Evolutionary conservation across 345 rosid genomes (phyloP).

Genomic region (Eucalyptus erythrocorys): DNA sequence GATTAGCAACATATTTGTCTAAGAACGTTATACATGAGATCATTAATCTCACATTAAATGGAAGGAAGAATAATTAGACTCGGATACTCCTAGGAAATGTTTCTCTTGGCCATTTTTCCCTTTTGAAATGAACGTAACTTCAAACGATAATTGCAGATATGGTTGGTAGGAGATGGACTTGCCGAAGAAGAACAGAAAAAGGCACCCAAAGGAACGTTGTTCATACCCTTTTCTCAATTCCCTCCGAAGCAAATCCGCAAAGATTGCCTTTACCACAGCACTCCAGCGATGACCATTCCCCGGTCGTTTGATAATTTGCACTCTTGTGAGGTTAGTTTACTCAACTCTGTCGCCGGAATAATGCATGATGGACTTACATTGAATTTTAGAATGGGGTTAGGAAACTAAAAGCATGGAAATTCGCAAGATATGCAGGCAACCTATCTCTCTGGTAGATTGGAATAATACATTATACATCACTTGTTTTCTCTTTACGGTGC

Average conservation of each 20-base stretch:
- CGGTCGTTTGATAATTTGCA: slow-evolving; percentile 34
- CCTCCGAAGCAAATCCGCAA: slow-evolving; percentile 32
- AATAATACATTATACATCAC: neutral
- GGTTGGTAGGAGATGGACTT: slow-evolving; percentile 57
- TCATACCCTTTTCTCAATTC: slow-evolving; percentile 34
- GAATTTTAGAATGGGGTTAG: neutral
- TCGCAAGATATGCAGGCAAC: neutral
- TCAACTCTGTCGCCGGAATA: neutral
- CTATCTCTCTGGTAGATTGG: neutral
- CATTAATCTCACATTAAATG: neutral
- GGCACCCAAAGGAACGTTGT: slow-evolving; percentile 43
- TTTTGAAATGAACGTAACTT: too few relatives aligned
- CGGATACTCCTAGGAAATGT: too few relatives aligned
- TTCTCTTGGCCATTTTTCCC: too few relatives aligned
- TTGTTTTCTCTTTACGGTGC: neutral
- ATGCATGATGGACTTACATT: neutral
- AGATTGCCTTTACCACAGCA: slow-evolving; percentile 46
- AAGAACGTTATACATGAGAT: neutral
- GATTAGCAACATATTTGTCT: neutral
- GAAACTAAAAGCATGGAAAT: neutral
- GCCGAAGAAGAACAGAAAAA: slow-evolving; percentile 27
- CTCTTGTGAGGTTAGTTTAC: slow-evolving; percentile 47
- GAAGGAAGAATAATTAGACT: too few relatives aligned
- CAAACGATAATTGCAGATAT: slow-evolving; percentile 12
- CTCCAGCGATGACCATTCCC: slow-evolving; percentile 48